Percentiles rank a stretch among this genome's conserved stretches.
Evolutionary conservation across 441 rosid genomes (phyloP).

Genomic region (Pelargonium citronellum): DNA sequence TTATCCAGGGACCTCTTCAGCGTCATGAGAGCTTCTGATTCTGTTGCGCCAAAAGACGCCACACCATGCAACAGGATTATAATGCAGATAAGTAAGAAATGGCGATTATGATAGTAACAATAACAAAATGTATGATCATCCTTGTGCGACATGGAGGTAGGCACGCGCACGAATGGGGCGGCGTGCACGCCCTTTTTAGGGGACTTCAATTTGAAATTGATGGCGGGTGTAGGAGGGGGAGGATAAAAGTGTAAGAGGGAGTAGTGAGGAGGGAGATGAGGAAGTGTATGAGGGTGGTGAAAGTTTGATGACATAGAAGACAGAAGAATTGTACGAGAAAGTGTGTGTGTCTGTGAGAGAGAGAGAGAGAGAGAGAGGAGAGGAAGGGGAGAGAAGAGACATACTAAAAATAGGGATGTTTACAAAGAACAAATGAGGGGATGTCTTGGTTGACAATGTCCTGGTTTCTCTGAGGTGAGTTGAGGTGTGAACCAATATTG

Average conservation of each 20-base stretch:
- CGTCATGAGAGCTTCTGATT: slow-evolving; percentile 43
- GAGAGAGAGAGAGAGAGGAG: background rate
- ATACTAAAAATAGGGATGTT: background rate
- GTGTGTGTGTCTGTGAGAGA: no score
- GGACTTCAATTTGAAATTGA: background rate
- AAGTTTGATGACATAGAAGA: background rate
- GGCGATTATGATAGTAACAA: background rate
- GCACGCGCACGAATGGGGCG: background rate
- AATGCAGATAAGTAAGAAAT: background rate
- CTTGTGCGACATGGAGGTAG: background rate
- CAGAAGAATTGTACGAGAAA: background rate
- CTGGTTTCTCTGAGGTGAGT: background rate
- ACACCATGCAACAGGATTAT: background rate
- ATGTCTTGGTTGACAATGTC: background rate
- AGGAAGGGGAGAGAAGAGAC: background rate
- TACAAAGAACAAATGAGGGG: background rate
- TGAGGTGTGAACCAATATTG: background rate
- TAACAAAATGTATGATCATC: background rate
- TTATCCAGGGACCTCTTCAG: slow-evolving; percentile 47
- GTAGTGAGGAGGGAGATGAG: background rate
- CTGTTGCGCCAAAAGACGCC: slow-evolving; percentile 26
- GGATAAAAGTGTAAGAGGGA: background rate
- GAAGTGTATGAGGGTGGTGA: background rate
- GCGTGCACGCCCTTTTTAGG: background rate
- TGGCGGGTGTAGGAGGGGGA: no score